Conservation (phyloP, 257 asterid genomes). For the Lycium barbarum region DNA sequence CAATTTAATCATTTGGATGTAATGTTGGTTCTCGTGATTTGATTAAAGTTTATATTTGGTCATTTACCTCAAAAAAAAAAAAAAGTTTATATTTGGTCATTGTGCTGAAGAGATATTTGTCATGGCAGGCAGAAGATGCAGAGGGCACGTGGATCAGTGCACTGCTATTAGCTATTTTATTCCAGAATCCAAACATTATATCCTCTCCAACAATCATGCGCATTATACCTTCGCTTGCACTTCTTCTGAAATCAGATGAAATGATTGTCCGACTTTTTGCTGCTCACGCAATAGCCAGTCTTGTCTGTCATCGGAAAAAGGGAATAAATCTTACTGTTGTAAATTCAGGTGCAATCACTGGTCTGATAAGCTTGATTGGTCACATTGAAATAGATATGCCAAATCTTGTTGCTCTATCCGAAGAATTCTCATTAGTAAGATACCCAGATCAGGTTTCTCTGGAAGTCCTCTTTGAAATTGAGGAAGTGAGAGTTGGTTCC, state of each 20-base stretch:
- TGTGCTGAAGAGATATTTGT: constrained; percentile 6
- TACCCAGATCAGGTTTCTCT: constrained; percentile 76
- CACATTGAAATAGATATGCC: constrained; percentile 66
- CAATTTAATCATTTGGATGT: background rate
- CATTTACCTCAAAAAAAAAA: too few relatives aligned
- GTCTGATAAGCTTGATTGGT: constrained; percentile 68
- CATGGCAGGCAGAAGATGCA: constrained; percentile 74
- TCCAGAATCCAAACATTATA: constrained; percentile 66
- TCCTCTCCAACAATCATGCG: constrained; percentile 61
- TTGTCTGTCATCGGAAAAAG: constrained; percentile 68
- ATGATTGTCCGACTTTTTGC: constrained; percentile 70
- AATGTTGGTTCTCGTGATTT: constrained; percentile 22
- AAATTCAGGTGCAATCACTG: constrained; percentile 75
- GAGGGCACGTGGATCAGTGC: constrained; percentile 84
- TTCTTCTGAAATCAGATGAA: constrained; percentile 71
- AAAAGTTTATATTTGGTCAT: constrained; percentile 22
- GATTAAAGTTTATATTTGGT: constrained; percentile 24
- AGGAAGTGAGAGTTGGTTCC: constrained; percentile 74
- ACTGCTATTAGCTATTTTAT: constrained; percentile 76
- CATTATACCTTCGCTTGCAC: constrained; percentile 58
- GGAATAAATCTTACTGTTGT: constrained; percentile 73
- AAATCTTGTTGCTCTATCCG: constrained; percentile 66
- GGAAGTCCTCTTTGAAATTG: constrained; percentile 66
- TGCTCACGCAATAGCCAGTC: constrained; percentile 87
- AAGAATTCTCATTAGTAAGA: constrained; percentile 70